A percentile compares a stretch with the other conserved stretches of the same genome.
Conservation (phyloP, 805 yeast species). For the Candida stauntonica region DNA sequence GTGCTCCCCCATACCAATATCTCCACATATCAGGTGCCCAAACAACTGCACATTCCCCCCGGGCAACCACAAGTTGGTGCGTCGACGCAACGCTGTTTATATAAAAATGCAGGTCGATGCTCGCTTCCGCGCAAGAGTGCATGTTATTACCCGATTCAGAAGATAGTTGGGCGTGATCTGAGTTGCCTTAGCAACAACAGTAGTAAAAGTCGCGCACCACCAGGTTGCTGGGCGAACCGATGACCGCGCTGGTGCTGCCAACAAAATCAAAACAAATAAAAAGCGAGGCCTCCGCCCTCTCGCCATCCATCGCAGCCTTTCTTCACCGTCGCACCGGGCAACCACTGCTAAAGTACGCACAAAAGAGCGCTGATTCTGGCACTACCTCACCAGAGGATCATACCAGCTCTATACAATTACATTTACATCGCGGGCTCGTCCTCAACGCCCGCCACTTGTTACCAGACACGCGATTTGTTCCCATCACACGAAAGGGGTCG, state of each 20-base stretch:
- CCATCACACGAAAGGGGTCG: background rate
- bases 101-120: background rate
- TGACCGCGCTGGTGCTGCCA: constrained; percentile 6
- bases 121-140: background rate
- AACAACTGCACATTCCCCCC: background rate
- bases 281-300: constrained; percentile 8
- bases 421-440: too few species aligned
- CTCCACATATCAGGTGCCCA: too few species aligned
- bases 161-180: background rate
- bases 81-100: background rate
- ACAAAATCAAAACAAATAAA: constrained; percentile 17
- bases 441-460: too few species aligned
- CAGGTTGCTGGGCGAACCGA: constrained; percentile 15
- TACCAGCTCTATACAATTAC: too few species aligned
- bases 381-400: too few species aligned
- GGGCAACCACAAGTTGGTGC: background rate
- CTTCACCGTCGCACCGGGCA: constrained; percentile 1
- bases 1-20: too few species aligned
- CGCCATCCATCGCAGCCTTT: background rate
- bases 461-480: too few species aligned
- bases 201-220: constrained; percentile 2
- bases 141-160: background rate
- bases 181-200: background rate
- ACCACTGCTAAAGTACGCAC: background rate
- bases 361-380: too few species aligned